Conservation (phyloP, 139 green algal species). For the Tetratostichococcus sp. region DNA sequence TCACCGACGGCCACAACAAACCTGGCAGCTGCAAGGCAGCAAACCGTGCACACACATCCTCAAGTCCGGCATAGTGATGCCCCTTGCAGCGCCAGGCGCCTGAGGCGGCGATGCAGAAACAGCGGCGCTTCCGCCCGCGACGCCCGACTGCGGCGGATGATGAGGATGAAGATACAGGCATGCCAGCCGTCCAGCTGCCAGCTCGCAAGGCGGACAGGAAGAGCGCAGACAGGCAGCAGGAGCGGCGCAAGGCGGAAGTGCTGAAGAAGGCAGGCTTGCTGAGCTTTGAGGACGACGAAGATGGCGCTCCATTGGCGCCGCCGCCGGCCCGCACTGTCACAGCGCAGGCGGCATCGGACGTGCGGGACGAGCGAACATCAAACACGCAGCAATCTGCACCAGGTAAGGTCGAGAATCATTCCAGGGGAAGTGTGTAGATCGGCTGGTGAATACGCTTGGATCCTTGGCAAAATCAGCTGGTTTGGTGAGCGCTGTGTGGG, state of each 20-base stretch:
- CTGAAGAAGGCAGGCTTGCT: neutral
- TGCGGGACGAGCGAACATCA: neutral
- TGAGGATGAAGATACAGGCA: neutral
- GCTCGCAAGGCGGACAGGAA: neutral
- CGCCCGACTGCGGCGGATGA: neutral
- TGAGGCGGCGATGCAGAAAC: neutral
- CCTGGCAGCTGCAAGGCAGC: too few species aligned
- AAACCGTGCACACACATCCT: too few species aligned
- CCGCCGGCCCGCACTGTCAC: neutral
- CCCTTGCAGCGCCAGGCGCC: too few species aligned
- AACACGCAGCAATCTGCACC: neutral
- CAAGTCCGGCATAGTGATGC: too few species aligned
- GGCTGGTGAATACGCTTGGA: too few species aligned
- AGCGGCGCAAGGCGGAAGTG: neutral
- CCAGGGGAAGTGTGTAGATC: too few species aligned
- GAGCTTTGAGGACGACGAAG: neutral
- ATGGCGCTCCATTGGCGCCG: neutral
- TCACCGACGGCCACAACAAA: too few species aligned
- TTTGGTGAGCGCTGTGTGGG: neutral
- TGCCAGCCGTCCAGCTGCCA: too few species aligned
- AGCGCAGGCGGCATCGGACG: neutral
- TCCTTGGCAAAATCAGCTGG: neutral
- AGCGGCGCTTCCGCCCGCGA: neutral
- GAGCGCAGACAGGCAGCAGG: neutral
- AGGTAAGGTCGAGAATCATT: neutral